These are phyloP conservation scores for Colletotrichum sublineola DNA, from an alignment of 2,329 filamentous ascomycete genomes.

Conservation along the genomic window DNA sequence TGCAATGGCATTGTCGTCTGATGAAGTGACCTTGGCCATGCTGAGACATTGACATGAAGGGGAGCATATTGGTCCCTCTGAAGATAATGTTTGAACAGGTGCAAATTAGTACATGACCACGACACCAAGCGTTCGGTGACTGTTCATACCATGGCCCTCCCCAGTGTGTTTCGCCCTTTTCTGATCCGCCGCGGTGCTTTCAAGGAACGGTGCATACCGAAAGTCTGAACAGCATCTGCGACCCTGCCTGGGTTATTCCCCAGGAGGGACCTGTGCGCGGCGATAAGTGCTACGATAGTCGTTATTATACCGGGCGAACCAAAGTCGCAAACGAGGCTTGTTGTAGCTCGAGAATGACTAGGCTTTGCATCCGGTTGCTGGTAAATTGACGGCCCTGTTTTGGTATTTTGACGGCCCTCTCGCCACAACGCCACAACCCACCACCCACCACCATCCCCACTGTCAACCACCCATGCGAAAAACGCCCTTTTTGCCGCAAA, in stretches of 20 bases:
- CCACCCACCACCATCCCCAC: too few relatives aligned
- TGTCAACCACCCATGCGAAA: too few relatives aligned
- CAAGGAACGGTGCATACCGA: constrained; percentile 22
- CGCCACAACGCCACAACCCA: too few relatives aligned
- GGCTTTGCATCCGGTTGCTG: constrained; percentile 36
- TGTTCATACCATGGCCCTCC: not conserved
- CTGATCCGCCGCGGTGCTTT: not conserved
- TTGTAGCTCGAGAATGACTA: constrained; percentile 24
- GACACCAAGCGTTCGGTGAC: not conserved
- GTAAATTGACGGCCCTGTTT: too few relatives aligned
- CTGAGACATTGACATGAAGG: constrained; percentile 41
- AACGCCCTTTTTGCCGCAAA: too few relatives aligned
- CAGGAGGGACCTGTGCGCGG: constrained; percentile 22
- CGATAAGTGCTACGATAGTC: constrained; percentile 19
- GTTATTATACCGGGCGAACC: constrained; percentile 6
- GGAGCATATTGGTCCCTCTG: constrained; percentile 14
- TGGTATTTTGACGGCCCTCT: too few relatives aligned
- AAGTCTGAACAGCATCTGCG: constrained; percentile 30
- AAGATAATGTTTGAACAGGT: not conserved
- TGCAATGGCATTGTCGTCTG: constrained; percentile 28
- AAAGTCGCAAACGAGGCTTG: constrained; percentile 31
- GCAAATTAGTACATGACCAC: not conserved
- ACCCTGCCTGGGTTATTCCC: constrained; percentile 5
- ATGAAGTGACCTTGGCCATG: constrained; percentile 28
- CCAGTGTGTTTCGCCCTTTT: not conserved